Base-by-base conservation (phyloP, 345 rosid genomes). In the Moricandia moricandioides region DNA sequence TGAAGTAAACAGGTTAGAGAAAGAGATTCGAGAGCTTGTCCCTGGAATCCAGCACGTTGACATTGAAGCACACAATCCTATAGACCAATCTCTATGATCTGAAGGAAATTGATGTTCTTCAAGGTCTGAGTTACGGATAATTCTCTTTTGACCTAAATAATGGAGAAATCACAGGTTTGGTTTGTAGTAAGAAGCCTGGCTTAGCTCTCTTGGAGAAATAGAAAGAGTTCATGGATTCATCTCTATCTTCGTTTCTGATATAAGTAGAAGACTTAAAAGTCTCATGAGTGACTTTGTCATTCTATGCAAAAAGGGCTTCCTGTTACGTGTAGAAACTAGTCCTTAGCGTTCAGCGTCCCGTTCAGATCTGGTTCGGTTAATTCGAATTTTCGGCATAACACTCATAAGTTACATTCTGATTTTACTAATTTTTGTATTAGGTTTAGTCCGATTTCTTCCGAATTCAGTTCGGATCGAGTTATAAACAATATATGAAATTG, bases 11-110 rank as follows among this genome's bases (percentile, higher is more conserved):
- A 82, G 99, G 83, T 89, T 95, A 11, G 99, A 95, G 78, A 88
- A 84, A 77, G 97, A 95, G 85, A 95, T 95, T 37, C 97, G 89
- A 60, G 96, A 90, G 62, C 93, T 95, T 74, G 97, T 92, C 71
- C 99, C 99, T 0, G 99, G 99, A 43, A 88, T 95, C 71, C 91
- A 90, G 33, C 97, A 95, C 34, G 99, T 95, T 1, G 99, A 95
- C 82, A 95, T 95, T 2, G 99, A 95, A 83, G 99, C 96, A 63
- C 99, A 95, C 83, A 92, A 92, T 79, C 99, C 98, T 31, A 14
- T 67, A 34, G 90, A 83, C 16, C 72, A 79, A 59, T 45, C 78
- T 21, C 81, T 70, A 27, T 81, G 75, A 84, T 76, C 71, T 24
- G 29, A 14, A 17, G 17, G 49, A 14, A 27, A 61, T 16, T 4